Conservation (phyloP, 805 yeast species). For the Lachancea waltii region DNA sequence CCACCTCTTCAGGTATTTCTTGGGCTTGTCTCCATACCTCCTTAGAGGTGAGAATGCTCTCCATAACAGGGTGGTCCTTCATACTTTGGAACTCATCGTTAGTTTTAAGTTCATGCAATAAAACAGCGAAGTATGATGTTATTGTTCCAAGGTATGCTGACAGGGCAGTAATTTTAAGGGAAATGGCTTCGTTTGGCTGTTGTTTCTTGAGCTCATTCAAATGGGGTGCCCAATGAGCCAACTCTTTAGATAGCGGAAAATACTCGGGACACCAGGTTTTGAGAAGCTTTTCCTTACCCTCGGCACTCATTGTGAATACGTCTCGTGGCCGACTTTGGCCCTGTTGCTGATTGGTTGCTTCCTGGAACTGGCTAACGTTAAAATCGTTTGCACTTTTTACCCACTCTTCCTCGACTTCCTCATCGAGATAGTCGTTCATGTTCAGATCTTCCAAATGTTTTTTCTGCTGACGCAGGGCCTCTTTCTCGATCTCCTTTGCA, state of each 20-base stretch:
- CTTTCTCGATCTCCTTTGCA: slow-evolving; percentile 73
- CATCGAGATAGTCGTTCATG: slow-evolving; percentile 71
- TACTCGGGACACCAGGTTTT: slow-evolving; percentile 75
- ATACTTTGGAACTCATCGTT: slow-evolving; percentile 53
- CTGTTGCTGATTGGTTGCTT: slow-evolving; percentile 11
- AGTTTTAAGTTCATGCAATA: slow-evolving; percentile 47
- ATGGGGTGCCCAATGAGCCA: slow-evolving; percentile 37
- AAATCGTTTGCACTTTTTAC: slow-evolving; percentile 47
- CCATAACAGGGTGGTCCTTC: slow-evolving; percentile 90
- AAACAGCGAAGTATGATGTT: slow-evolving; percentile 69
- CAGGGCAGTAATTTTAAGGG: slow-evolving; percentile 61
- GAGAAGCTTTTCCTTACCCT: slow-evolving; percentile 48
- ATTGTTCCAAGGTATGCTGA: slow-evolving; percentile 75
- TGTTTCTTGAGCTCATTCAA: slow-evolving; percentile 35
- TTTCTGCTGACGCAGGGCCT: slow-evolving; percentile 82
- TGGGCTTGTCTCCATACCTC: slow-evolving; percentile 87
- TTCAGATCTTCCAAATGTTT: slow-evolving; percentile 68
- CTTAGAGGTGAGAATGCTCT: slow-evolving; percentile 68
- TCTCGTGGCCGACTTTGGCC: slow-evolving; percentile 32
- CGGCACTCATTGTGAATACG: slow-evolving; percentile 42
- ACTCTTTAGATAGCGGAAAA: slow-evolving; percentile 65
- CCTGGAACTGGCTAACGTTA: slow-evolving; percentile 35
- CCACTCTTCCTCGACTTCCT: slow-evolving; percentile 72
- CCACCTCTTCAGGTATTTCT: slow-evolving; percentile 37
- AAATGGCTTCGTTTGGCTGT: slow-evolving; percentile 30